A percentile compares a stretch with the other conserved stretches of the same genome.
These are phyloP conservation scores for Acacia melanoxylon DNA, from an alignment of 306 rosid genomes.

Conservation along the genomic window DNA sequence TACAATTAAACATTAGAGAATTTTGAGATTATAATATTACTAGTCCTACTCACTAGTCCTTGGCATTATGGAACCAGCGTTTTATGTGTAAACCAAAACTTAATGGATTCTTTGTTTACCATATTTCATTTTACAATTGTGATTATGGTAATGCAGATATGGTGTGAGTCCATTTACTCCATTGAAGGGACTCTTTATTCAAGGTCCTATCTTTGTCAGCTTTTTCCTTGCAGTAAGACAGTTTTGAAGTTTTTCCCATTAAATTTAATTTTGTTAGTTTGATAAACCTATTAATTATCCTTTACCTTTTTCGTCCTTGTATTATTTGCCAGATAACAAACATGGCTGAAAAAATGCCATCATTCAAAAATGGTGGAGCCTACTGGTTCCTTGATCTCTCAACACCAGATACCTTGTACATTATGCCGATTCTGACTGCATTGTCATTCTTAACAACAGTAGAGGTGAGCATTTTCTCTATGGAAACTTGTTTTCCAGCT, in stretches of 20 bases:
- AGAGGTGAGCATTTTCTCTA: slow-evolving; percentile 60
- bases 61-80: slow-evolving; percentile 18
- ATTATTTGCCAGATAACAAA: slow-evolving; percentile 60
- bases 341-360: slow-evolving; percentile 90
- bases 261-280: slow-evolving; percentile 13
- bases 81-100: slow-evolving; percentile 23
- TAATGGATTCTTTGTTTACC: slow-evolving; percentile 24
- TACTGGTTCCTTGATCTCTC: slow-evolving; percentile 91
- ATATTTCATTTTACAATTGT: slow-evolving; percentile 28
- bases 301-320: slow-evolving; percentile 31
- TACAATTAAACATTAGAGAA: not conserved
- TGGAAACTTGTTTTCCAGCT: not conserved
- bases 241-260: slow-evolving; percentile 12
- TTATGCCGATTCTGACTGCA: slow-evolving; percentile 74
- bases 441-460: slow-evolving; percentile 79
- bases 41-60: slow-evolving; percentile 2
- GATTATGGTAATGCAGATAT: slow-evolving; percentile 53
- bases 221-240: slow-evolving; percentile 88
- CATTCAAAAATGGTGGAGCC: slow-evolving; percentile 89
- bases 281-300: slow-evolving; percentile 26
- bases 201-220: slow-evolving; percentile 80
- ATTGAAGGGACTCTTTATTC: slow-evolving; percentile 74
- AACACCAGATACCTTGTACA: slow-evolving; percentile 69
- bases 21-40: not conserved
- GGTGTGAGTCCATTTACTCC: slow-evolving; percentile 85